Evolutionary conservation across 2,329 filamentous ascomycete genomes (phyloP).

Genomic region (Arthrobotrys pseudoclavata): DNA sequence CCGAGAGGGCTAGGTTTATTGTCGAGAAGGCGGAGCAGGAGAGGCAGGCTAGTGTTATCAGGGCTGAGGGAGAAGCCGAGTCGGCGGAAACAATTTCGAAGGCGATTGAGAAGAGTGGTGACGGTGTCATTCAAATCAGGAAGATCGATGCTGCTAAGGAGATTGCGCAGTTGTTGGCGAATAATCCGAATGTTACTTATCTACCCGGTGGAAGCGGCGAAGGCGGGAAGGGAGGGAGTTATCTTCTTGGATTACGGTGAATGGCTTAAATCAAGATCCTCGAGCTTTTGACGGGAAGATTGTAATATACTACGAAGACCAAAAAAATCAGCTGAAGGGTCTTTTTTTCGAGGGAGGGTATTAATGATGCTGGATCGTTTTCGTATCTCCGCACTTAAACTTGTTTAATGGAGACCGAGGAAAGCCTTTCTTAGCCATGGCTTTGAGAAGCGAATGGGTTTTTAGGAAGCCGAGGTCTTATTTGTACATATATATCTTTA

Average conservation of each 20-base stretch:
- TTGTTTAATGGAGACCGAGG: background rate
- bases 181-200: slow-evolving; percentile 96
- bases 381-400: slow-evolving; percentile 39
- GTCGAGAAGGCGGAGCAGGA: slow-evolving; percentile 99
- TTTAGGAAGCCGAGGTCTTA: background rate
- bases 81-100: slow-evolving; percentile 94
- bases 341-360: too few relatives aligned
- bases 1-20: slow-evolving; percentile 95
- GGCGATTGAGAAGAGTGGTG: slow-evolving; percentile 91
- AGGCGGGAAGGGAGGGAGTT: slow-evolving; percentile 73
- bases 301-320: background rate
- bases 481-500: background rate
- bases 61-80: slow-evolving; percentile 97
- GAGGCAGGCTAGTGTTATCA: slow-evolving; percentile 97
- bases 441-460: background rate
- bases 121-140: slow-evolving; percentile 94
- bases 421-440: background rate
- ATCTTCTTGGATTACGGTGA: slow-evolving; percentile 76
- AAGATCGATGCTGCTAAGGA: slow-evolving; percentile 97
- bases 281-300: background rate
- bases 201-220: slow-evolving; percentile 75
- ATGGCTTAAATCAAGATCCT: background rate
- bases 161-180: slow-evolving; percentile 88
- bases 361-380: slow-evolving; percentile 6
- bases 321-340: background rate